A percentile compares a stretch with the other conserved stretches of the same genome.
phyloP scores from a whole-genome alignment of 2,329 filamentous ascomycete genomes.

The Epichloe festucae region DNA sequence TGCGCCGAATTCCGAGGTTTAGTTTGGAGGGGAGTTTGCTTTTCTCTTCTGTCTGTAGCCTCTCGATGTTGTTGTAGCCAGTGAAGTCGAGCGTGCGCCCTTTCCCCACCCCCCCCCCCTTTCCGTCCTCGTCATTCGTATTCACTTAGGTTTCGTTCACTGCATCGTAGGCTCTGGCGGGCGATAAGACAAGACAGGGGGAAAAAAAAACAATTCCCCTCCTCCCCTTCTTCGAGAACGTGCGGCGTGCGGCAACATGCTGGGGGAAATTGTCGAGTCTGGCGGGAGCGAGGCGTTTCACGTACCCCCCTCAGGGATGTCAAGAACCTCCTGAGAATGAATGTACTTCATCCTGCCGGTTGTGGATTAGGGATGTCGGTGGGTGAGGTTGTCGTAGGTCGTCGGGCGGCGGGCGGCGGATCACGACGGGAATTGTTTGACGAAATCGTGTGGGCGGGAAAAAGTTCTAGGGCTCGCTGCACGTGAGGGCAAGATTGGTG shows the following conservation, averaged over 20 bases:
- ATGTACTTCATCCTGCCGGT: conserved; percentile 98
- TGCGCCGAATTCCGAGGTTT: not conserved
- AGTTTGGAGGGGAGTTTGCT: not conserved
- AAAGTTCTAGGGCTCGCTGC: conserved; percentile 32
- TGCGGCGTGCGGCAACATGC: not conserved
- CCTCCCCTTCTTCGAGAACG: not conserved
- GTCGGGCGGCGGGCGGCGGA: conserved; percentile 15
- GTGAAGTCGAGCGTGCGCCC: not conserved
- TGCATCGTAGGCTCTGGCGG: not conserved
- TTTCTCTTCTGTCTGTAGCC: not conserved
- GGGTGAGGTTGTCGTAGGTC: conserved; percentile 28
- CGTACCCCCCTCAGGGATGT: conserved; percentile 94
- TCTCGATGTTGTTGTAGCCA: too few relatives aligned
- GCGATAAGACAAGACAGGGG: too few relatives aligned
- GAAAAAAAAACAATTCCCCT: not conserved
- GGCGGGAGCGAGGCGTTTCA: conserved; percentile 16
- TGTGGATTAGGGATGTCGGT: conserved; percentile 30
- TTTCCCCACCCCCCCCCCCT: too few relatives aligned
- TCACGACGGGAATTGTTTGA: conserved; percentile 25
- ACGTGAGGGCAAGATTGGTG: conserved; percentile 23
- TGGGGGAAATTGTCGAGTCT: not conserved
- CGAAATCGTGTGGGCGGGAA: conserved; percentile 30
- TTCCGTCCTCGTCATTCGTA: too few relatives aligned
- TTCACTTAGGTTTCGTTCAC: not conserved
- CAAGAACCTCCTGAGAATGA: conserved; percentile 91